Percentiles rank a stretch among this genome's conserved stretches.
Evolutionary conservation across 805 yeast genomes (phyloP).

Genomic region (Candida incommunis): DNA sequence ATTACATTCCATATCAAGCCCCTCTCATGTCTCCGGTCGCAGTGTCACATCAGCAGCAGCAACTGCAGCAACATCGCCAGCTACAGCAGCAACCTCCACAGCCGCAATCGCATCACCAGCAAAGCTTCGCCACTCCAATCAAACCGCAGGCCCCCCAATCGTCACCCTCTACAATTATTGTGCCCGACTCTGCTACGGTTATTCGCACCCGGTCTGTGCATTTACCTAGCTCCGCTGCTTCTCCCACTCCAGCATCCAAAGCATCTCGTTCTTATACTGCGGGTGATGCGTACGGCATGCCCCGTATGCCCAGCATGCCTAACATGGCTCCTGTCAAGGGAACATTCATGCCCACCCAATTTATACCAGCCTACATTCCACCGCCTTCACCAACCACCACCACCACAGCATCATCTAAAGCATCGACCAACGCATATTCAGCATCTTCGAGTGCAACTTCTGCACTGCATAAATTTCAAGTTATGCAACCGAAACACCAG

Average conservation of each 20-base stretch:
- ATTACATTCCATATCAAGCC: not conserved
- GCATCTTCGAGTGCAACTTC: not conserved
- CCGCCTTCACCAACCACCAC: not conserved
- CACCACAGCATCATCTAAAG: too few relatives aligned
- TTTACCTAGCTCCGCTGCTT: not conserved
- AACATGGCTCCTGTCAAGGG: not conserved
- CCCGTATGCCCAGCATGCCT: too few relatives aligned
- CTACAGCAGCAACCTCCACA: too few relatives aligned
- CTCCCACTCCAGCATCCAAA: not conserved
- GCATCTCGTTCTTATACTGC: not conserved
- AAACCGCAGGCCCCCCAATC: slow-evolving; percentile 1
- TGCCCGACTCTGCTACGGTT: not conserved
- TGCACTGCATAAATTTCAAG: not conserved
- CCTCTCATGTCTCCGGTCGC: not conserved
- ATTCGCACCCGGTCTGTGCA: not conserved
- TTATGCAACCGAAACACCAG: not conserved
- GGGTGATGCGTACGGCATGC: too few relatives aligned
- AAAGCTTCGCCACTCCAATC: not conserved
- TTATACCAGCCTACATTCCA: not conserved
- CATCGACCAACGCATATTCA: too few relatives aligned
- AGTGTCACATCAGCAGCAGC: not conserved
- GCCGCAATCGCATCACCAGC: not conserved
- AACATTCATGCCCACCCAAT: not conserved
- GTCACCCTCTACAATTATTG: not conserved
- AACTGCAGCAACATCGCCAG: not conserved